Evolutionary conservation across 2,329 filamentous ascomycete species (phyloP).

Genomic region (Apiospora saccharicola): DNA sequence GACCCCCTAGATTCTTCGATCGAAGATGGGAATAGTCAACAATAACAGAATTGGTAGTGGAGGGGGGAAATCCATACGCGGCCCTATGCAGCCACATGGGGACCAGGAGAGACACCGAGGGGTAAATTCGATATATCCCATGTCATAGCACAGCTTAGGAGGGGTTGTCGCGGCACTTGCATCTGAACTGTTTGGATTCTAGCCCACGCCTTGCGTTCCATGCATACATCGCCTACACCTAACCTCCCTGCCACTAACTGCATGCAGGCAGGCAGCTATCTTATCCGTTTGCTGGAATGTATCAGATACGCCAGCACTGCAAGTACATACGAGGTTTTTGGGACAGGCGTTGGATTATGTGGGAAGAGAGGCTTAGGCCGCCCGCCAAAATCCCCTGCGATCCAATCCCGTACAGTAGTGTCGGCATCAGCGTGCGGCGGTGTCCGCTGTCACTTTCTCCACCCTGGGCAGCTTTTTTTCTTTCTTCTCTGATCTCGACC

Average conservation of each 20-base stretch:
- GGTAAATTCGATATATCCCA: conserved; percentile 9
- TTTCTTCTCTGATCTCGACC: background rate
- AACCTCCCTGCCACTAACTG: background rate
- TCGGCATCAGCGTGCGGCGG: conserved; percentile 15
- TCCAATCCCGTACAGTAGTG: conserved; percentile 9
- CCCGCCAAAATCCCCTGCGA: background rate
- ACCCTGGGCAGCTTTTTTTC: conserved; percentile 6
- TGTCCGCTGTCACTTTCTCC: conserved; percentile 8
- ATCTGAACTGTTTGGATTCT: background rate
- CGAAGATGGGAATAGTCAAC: background rate
- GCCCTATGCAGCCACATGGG: conserved; percentile 18
- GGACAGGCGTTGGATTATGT: conserved; percentile 6
- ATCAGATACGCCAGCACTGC: background rate
- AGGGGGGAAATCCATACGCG: background rate
- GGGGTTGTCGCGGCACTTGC: conserved; percentile 12
- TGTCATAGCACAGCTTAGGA: background rate
- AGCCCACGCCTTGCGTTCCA: background rate
- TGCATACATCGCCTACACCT: background rate
- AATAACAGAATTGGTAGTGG: background rate
- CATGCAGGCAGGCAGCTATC: background rate
- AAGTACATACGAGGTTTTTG: conserved; percentile 13
- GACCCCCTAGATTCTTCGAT: background rate
- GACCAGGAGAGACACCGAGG: background rate
- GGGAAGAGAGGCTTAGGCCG: conserved; percentile 8
- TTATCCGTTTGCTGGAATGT: background rate